Evolutionary conservation across 1,284 basidiomycete species (phyloP), one percentile per base, ranked within the genome.

Genomic region (Ceratobasidium sp.): DNA sequence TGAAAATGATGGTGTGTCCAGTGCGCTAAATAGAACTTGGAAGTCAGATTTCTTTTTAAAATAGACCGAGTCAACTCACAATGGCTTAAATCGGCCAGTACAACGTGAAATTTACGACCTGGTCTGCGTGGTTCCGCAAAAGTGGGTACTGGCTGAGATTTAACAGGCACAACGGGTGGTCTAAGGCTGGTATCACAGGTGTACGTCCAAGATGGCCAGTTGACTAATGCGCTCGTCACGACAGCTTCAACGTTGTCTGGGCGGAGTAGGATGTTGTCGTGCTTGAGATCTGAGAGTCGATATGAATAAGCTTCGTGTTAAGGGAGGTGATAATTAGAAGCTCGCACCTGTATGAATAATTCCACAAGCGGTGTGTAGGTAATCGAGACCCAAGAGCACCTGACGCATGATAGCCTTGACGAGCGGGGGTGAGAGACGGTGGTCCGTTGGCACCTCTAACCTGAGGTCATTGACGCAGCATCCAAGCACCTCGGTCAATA

Each of bases 401-500:
- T 99, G 97, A 82, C 98, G 98, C 48, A 96, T 95, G 80, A 99
- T 98, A 83, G 98, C 96, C 81, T 93, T 94, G 78, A 98, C 96
- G 79, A 99, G 88, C 76, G 88, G 91, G 85, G 96, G 93, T 4
- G 98, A 97, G 0, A 99, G 96, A 77, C 97, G 97, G 15, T 53
- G 51, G 19, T 67, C 51, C 7, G 17, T 11, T 14, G 29, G 15
- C 14, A 9, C 33, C 47, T 60, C n/a, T 22, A 7, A 2, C 22
- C 59, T 31, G n/a, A 60, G 47, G 59, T 22, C 15, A 33, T 60
- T 24, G 7, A 60, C 8, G 31, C 59, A 44, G 17, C 9, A 44
- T 9, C 59, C 59, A n/a, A 60, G 41, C 41, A 44, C n/a, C 17
- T 60, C 59, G 7, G 36, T 60, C 6, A 60, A 33, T n/a, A 60